Evolutionary conservation across 192 early-diverging fungal species (phyloP).

Genomic region (Backusella tarrabulga): DNA sequence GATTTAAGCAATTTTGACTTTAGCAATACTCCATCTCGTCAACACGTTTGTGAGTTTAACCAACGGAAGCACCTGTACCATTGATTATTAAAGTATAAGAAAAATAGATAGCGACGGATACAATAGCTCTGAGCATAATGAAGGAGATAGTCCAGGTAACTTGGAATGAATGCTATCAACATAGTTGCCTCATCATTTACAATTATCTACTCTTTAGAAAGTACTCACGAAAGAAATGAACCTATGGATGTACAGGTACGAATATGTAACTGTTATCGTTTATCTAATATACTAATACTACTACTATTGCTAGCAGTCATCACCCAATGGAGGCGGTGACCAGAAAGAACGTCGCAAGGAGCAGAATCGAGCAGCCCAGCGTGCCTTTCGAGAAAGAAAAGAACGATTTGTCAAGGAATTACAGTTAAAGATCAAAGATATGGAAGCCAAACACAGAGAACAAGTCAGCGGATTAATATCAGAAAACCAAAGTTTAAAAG

Average conservation of each 20-base stretch:
- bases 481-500: conserved; percentile 50
- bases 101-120: neutral
- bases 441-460: conserved; percentile 48
- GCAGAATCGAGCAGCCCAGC: conserved; percentile 39
- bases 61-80: neutral
- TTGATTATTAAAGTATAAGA: neutral
- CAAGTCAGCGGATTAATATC: conserved; percentile 32
- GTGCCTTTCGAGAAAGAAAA: conserved; percentile 86
- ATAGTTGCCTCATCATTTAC: neutral
- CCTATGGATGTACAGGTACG: neutral
- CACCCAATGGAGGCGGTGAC: neutral
- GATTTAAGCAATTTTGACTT: neutral
- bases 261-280: neutral
- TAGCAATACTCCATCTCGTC: neutral
- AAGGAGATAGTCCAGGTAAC: conserved; percentile 1
- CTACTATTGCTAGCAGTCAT: neutral
- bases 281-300: neutral
- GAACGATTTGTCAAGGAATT: conserved; percentile 79
- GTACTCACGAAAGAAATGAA: neutral
- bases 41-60: neutral
- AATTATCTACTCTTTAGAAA: neutral
- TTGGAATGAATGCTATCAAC: neutral
- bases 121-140: neutral
- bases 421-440: conserved; percentile 69
- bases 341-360: conserved; percentile 33